A percentile compares a stretch with the other conserved stretches of the same genome.
Conservation (phyloP, 345 rosid species). For the Eucalyptus fibrosa region DNA sequence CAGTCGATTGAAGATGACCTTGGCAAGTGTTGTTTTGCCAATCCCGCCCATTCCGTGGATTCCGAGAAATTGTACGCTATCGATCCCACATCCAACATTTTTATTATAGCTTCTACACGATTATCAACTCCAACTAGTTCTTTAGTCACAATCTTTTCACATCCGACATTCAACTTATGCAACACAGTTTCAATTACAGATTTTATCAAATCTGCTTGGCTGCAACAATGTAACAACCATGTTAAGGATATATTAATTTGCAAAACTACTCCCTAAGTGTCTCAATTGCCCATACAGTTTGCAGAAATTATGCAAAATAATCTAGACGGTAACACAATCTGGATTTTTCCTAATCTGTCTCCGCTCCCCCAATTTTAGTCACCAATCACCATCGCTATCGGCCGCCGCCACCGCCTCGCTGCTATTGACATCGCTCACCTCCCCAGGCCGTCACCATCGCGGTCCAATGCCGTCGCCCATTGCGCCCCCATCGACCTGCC, state of each 20-base stretch:
- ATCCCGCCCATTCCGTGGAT: background rate
- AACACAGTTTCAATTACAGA: background rate
- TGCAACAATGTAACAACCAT: background rate
- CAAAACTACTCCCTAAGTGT: background rate
- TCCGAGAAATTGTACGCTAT: background rate
- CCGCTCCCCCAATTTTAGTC: background rate
- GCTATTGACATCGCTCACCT: background rate
- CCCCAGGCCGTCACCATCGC: background rate
- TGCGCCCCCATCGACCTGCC: fast-evolving
- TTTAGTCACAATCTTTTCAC: background rate
- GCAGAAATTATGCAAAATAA: background rate
- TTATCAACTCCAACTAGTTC: background rate
- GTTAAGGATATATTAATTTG: background rate
- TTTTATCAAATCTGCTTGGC: background rate
- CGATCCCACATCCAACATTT: background rate
- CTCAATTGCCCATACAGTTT: background rate
- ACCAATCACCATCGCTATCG: background rate
- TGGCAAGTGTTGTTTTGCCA: background rate
- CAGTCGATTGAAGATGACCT: background rate
- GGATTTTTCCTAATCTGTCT: background rate
- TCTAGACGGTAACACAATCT: background rate
- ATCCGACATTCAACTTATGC: background rate
- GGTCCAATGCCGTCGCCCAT: background rate
- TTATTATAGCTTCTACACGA: background rate
- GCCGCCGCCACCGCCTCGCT: background rate